phyloP scores from a whole-genome alignment of 805 yeast species.

The Kodamaea kaohsiungensis region DNA sequence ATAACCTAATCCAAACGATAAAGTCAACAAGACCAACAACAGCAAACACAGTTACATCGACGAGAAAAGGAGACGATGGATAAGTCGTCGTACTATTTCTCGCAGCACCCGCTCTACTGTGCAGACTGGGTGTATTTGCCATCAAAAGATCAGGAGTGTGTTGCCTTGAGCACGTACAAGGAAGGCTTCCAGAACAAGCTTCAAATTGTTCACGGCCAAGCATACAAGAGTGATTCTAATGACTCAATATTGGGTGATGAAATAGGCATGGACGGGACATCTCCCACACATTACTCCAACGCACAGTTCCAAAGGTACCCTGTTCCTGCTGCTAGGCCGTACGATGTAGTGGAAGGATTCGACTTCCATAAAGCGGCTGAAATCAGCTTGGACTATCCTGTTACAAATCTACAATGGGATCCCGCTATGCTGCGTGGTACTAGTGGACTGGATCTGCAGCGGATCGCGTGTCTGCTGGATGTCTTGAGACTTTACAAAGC shows the following conservation, averaged over 20 bases:
- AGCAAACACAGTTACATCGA: neutral
- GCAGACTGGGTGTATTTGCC: constrained; percentile 34
- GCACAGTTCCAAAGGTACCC: constrained; percentile 2
- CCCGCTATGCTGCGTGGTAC: constrained; percentile 40
- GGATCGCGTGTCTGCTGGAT: constrained; percentile 72
- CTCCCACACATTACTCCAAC: constrained; percentile 8
- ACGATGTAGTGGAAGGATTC: constrained; percentile 26
- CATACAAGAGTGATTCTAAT: constrained; percentile 26
- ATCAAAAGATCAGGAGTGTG: constrained; percentile 39
- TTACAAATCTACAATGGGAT: constrained; percentile 76
- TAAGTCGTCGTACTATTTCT: constrained; percentile 24
- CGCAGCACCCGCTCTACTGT: constrained; percentile 35
- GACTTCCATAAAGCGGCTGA: constrained; percentile 54
- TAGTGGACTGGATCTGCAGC: constrained; percentile 23
- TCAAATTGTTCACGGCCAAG: constrained; percentile 44
- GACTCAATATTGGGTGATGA: constrained; percentile 14
- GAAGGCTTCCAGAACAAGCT: constrained; percentile 75
- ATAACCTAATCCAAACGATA: neutral
- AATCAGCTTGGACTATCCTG: constrained; percentile 60
- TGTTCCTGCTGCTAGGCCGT: neutral
- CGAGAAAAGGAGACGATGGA: constrained; percentile 11
- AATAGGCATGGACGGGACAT: constrained; percentile 8
- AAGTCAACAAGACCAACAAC: neutral
- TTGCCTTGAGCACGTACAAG: constrained; percentile 75
- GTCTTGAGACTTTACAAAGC: constrained; percentile 64